These are phyloP conservation scores for Globisporangium paddicum DNA, from an alignment of 352 stramenopile genomes.

Conservation along the genomic window DNA sequence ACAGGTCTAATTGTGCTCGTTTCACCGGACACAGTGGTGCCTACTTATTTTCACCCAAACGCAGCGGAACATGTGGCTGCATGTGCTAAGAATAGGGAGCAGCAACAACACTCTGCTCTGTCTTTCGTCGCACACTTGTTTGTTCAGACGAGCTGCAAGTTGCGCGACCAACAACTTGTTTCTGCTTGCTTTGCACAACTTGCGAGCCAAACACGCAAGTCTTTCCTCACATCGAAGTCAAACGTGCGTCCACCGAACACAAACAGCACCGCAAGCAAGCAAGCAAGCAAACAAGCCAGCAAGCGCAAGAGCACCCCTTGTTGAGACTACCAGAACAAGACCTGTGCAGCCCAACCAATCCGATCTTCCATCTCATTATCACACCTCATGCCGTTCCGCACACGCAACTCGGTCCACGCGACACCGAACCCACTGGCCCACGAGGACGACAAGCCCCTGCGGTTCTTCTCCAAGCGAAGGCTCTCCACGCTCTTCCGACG, in stretches of 20 bases:
- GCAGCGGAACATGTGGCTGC: neutral
- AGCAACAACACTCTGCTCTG: neutral
- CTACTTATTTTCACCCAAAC: neutral
- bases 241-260: neutral
- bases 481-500: constrained; percentile 47
- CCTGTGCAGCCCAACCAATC: neutral
- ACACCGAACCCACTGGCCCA: neutral
- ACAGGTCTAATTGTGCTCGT: neutral
- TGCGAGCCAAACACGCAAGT: neutral
- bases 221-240: neutral
- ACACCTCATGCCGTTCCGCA: constrained; percentile 2
- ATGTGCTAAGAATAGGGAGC: neutral
- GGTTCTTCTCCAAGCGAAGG: constrained; percentile 39
- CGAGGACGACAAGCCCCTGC: constrained; percentile 6
- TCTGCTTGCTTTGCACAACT: neutral
- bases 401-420: constrained; percentile 9
- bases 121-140: neutral
- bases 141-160: neutral
- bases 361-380: neutral
- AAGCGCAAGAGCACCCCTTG: neutral
- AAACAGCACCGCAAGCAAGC: neutral
- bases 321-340: neutral
- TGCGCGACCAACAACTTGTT: neutral
- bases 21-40: neutral
- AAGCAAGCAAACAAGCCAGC: neutral